Percentiles rank a stretch among this genome's conserved stretches.
Evolutionary conservation across 2,329 filamentous ascomycete species (phyloP).

Genomic region (Botrytis elliptica): DNA sequence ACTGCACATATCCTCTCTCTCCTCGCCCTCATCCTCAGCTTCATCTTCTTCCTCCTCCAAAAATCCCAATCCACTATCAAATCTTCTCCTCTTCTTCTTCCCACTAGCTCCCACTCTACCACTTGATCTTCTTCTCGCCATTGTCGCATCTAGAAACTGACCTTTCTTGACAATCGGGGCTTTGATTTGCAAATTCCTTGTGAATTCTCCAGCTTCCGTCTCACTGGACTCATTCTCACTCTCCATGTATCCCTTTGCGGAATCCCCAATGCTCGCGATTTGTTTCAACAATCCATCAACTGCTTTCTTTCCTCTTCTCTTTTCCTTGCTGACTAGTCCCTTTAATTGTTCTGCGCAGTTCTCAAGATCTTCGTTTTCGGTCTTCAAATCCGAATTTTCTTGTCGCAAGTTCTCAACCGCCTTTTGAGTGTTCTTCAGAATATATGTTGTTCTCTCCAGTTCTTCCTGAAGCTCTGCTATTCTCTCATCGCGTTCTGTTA

Average conservation of each 20-base stretch:
- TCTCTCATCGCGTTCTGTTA: constrained; percentile 52
- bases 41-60: constrained; percentile 51
- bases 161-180: constrained; percentile 26
- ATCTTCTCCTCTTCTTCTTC: constrained; percentile 43
- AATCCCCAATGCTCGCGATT: constrained; percentile 48
- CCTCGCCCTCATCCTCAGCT: background rate
- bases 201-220: constrained; percentile 6
- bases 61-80: constrained; percentile 56
- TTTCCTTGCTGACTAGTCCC: constrained; percentile 50
- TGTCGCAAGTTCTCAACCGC: constrained; percentile 11
- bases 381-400: constrained; percentile 29
- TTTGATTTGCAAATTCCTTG: background rate
- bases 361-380: constrained; percentile 31
- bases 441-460: constrained; percentile 48
- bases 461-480: constrained; percentile 51
- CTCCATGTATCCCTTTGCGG: constrained; percentile 47
- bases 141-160: constrained; percentile 28
- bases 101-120: constrained; percentile 40
- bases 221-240: constrained; percentile 21
- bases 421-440: constrained; percentile 38
- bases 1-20: background rate
- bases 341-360: constrained; percentile 16
- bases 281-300: constrained; percentile 53
- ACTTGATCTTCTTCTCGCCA: constrained; percentile 30
- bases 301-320: constrained; percentile 46